phyloP scores from a whole-genome alignment of 768 basidiomycete genomes.

The Tubosaeta sp. region DNA sequence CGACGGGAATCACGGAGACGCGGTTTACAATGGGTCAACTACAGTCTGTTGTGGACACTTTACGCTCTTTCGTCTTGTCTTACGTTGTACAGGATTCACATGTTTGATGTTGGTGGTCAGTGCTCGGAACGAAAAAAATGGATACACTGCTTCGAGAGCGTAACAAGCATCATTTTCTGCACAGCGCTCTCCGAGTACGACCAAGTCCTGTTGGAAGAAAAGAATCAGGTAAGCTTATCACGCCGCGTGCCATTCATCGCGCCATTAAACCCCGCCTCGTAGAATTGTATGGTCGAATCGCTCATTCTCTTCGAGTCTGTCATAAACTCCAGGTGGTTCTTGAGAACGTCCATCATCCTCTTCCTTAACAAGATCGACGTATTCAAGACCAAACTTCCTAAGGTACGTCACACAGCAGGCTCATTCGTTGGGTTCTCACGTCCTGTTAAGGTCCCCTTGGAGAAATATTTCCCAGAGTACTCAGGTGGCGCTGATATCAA shows the following conservation, averaged over 20 bases:
- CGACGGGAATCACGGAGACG: too few species aligned
- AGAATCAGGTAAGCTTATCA: constrained; percentile 24
- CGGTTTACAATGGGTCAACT: too few species aligned
- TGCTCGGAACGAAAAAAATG: constrained; percentile 79
- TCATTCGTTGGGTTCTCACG: neutral
- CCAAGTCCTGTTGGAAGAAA: constrained; percentile 64
- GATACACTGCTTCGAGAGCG: constrained; percentile 79
- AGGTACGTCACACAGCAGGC: constrained; percentile 25
- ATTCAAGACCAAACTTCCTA: constrained; percentile 70
- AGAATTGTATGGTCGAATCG: constrained; percentile 78
- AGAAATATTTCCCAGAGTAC: constrained; percentile 82
- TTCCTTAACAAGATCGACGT: constrained; percentile 74
- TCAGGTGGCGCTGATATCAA: constrained; percentile 87
- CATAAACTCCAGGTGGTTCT: constrained; percentile 79
- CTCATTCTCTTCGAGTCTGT: constrained; percentile 72
- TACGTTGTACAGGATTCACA: constrained; percentile 42
- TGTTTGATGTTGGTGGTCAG: constrained; percentile 81
- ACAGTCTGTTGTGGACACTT: too few species aligned
- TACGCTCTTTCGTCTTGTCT: too few species aligned
- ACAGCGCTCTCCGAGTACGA: constrained; percentile 75
- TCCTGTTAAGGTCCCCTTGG: constrained; percentile 58
- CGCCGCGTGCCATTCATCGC: neutral
- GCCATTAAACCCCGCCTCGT: neutral
- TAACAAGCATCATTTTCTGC: constrained; percentile 77
- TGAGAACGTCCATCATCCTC: constrained; percentile 60